Evolutionary conservation across 768 basidiomycete species (phyloP).

Genomic region (Porpolomopsis calyptriformis): DNA sequence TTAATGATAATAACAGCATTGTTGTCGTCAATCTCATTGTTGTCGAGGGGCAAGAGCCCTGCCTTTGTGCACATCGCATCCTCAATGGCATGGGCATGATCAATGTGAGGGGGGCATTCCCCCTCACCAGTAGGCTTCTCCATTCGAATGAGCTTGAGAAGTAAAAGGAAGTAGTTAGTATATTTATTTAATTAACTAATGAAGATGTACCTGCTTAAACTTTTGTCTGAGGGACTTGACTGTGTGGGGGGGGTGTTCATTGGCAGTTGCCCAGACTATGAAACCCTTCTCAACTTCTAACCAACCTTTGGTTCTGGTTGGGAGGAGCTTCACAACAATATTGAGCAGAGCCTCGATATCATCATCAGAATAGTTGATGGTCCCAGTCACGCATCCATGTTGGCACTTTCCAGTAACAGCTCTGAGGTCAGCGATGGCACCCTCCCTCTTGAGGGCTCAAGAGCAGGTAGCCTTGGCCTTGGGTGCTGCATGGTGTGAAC

Average conservation of each 20-base stretch:
- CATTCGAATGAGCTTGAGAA: conserved; percentile 13
- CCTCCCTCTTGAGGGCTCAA: too few relatives aligned
- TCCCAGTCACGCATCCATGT: conserved; percentile 9
- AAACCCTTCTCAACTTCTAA: conserved; percentile 6
- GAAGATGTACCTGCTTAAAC: too few relatives aligned
- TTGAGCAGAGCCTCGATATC: conserved; percentile 13
- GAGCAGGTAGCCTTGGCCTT: too few relatives aligned
- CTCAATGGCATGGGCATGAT: conserved; percentile 16
- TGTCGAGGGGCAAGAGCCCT: conserved; percentile 12
- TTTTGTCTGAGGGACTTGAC: conserved; percentile 15
- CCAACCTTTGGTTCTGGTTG: conserved; percentile 16
- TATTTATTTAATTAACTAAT: too few relatives aligned
- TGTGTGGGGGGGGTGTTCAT: conserved; percentile 7
- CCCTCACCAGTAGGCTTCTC: conserved; percentile 21
- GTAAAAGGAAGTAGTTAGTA: too few relatives aligned
- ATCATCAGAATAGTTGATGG: conserved; percentile 12
- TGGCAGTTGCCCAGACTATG: conserved; percentile 11
- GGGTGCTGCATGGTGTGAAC: too few relatives aligned
- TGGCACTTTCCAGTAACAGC: too few relatives aligned
- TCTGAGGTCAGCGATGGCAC: too few relatives aligned
- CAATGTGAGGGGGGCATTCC: conserved; percentile 11
- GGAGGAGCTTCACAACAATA: conserved; percentile 10
- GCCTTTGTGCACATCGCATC: conserved; percentile 12
- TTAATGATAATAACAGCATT: neutral
- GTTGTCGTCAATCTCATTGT: conserved; percentile 6